Evolutionary conservation across 495 filamentous ascomycete species (phyloP), one percentile per base, ranked within the genome.

Genomic region (Annulohypoxylon moriforme): DNA sequence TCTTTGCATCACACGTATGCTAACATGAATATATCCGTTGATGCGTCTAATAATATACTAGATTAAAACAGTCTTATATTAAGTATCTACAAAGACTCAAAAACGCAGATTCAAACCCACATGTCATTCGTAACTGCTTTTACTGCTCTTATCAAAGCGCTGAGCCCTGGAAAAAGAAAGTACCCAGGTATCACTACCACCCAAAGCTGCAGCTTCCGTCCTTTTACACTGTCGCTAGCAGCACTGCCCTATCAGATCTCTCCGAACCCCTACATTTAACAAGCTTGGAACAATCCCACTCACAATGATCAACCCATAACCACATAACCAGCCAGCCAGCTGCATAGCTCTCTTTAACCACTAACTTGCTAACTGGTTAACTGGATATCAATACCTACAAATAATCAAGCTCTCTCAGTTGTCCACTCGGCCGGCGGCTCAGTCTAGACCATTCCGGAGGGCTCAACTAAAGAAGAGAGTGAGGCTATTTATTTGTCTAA

Each of bases 401-500:
- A 69, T 47, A 47, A 62, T 36, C 50, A 50, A 34, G 40, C 16
- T 44, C 50, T 44, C 50, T 33, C 53, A 64, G 40, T 72, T 67
- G 53, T 55, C 69, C 64, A 33, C 33, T 60, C 44, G 46, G 59
- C 20, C 57, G 33, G 42, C 14, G 27, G 53, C 63, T 58, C 36
- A 59, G 57, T 58, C 68, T 71, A 66, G 63, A 58, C 68, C 68
- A 67, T 42, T 64, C n/a, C n/a, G n/a, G n/a, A n/a, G n/a, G n/a
- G n/a, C n/a, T n/a, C 27, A 29, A 29, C 3, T 14, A 24, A 36
- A 4, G 31, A 27, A 64, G 18, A 25, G 24, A 60, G 29, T 49
- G 52, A 68, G 64, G 59, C 53, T 72, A 72, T 72, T 68, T 68
- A 68, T 72, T 64, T 29, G 29, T 42, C 52, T 49, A 58, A 14